phyloP scores from a whole-genome alignment of 805 yeast genomes.

The Sugiyamaella lignohabitans region DNA sequence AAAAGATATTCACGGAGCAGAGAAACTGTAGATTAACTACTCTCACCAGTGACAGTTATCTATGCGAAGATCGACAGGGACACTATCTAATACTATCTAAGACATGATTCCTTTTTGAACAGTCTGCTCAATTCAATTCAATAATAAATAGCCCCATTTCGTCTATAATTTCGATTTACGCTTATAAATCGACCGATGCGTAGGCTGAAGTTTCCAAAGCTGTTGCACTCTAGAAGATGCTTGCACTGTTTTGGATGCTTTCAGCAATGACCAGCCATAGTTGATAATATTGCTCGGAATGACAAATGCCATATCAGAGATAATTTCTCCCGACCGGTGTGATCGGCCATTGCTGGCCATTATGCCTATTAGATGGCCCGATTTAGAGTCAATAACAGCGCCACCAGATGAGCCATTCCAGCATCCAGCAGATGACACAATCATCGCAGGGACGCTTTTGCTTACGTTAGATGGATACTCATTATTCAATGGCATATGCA shows the following conservation, averaged over 20 bases:
- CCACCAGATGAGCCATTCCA: conserved; percentile 38
- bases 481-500: conserved; percentile 16
- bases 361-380: conserved; percentile 29
- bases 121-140: too few relatives aligned
- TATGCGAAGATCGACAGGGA: too few relatives aligned
- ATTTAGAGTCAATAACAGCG: conserved; percentile 22
- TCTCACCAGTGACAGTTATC: too few relatives aligned
- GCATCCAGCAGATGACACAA: conserved; percentile 31
- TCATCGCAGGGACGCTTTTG: conserved; percentile 19
- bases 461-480: conserved; percentile 1
- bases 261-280: conserved; percentile 19
- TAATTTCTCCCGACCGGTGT: conserved; percentile 28
- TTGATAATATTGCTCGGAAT: conserved; percentile 27
- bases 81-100: too few relatives aligned
- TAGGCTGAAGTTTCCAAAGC: conserved; percentile 19
- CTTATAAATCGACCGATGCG: conserved; percentile 12
- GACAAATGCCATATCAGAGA: conserved; percentile 33
- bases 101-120: too few relatives aligned
- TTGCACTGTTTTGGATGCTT: conserved; percentile 5
- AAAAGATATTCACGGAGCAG: too few relatives aligned
- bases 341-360: conserved; percentile 34
- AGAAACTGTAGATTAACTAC: too few relatives aligned
- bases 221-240: conserved; percentile 13
- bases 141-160: too few relatives aligned
- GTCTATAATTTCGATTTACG: not conserved